Percentiles rank a stretch among this genome's conserved stretches.
Conservation (phyloP, 2,329 filamentous ascomycete genomes). For the Daldinia sp. region DNA sequence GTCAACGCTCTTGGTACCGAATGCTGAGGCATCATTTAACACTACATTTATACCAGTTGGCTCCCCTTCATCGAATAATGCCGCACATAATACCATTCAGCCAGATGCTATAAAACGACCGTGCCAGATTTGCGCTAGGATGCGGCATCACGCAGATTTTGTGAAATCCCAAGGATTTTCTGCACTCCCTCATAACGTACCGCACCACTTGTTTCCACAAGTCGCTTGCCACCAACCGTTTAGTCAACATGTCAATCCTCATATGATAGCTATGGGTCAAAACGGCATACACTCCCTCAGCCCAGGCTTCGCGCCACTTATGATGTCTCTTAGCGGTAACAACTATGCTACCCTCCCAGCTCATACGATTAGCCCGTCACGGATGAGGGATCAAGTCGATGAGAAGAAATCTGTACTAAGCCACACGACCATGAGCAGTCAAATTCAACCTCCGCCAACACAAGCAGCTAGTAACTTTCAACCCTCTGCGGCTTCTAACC, state of each 20-base stretch:
- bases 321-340: constrained; percentile 41
- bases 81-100: constrained; percentile 9
- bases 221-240: constrained; percentile 38
- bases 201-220: constrained; percentile 39
- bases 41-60: constrained; percentile 6
- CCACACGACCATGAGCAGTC: constrained; percentile 3
- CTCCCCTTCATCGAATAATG: constrained; percentile 1
- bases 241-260: constrained; percentile 40
- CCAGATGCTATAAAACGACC: constrained; percentile 38
- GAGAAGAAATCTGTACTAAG: constrained; percentile 1
- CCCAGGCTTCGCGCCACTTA: constrained; percentile 38
- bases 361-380: constrained; percentile 16
- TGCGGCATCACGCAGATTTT: constrained; percentile 44
- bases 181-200: constrained; percentile 37
- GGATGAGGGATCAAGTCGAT: constrained; percentile 12
- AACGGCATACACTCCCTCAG: constrained; percentile 36
- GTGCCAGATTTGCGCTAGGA: constrained; percentile 44
- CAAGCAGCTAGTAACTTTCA: background rate
- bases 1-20: constrained; percentile 34
- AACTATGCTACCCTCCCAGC: constrained; percentile 33
- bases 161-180: constrained; percentile 41
- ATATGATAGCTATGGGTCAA: constrained; percentile 41
- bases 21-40: constrained; percentile 11
- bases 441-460: constrained; percentile 3
- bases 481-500: constrained; percentile 13